A percentile compares a stretch with the other conserved stretches of the same genome.
phyloP scores from a whole-genome alignment of 257 asterid genomes.

The Cruciata laevipes region DNA sequence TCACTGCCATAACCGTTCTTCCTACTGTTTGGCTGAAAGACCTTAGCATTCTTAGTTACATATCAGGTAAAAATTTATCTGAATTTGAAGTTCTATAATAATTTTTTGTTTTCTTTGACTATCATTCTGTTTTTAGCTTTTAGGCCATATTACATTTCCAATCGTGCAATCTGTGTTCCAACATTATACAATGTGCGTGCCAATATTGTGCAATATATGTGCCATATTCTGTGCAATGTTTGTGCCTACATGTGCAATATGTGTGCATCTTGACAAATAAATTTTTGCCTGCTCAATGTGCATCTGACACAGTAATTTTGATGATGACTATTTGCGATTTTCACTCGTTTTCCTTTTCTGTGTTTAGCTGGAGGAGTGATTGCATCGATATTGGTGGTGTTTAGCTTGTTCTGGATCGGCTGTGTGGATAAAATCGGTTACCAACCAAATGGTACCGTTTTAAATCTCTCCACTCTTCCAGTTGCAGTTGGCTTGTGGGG shows the following conservation, averaged over 20 bases:
- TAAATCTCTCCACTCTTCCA: slow-evolving; percentile 79
- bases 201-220: not conserved
- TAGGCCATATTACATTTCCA: too few relatives aligned
- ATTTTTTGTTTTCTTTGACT: too few relatives aligned
- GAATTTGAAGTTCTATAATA: too few relatives aligned
- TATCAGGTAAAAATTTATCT: slow-evolving; percentile 96
- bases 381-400: slow-evolving; percentile 76
- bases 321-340: not conserved
- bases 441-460: slow-evolving; percentile 36
- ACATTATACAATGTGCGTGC: not conserved
- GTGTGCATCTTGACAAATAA: not conserved
- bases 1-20: slow-evolving; percentile 68
- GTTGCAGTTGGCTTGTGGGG: slow-evolving; percentile 96
- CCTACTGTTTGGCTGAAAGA: slow-evolving; percentile 84
- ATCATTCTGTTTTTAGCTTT: not conserved
- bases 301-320: not conserved
- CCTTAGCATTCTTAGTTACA: slow-evolving; percentile 77
- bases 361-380: slow-evolving; percentile 91
- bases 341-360: slow-evolving; percentile 1
- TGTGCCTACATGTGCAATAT: not conserved
- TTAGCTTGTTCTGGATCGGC: slow-evolving; percentile 81
- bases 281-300: not conserved
- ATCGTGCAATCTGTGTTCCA: not conserved
- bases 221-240: too few relatives aligned
- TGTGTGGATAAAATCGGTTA: slow-evolving; percentile 65